phyloP scores from a whole-genome alignment of 2,329 filamentous ascomycete species.

The Botryotinia convoluta region DNA sequence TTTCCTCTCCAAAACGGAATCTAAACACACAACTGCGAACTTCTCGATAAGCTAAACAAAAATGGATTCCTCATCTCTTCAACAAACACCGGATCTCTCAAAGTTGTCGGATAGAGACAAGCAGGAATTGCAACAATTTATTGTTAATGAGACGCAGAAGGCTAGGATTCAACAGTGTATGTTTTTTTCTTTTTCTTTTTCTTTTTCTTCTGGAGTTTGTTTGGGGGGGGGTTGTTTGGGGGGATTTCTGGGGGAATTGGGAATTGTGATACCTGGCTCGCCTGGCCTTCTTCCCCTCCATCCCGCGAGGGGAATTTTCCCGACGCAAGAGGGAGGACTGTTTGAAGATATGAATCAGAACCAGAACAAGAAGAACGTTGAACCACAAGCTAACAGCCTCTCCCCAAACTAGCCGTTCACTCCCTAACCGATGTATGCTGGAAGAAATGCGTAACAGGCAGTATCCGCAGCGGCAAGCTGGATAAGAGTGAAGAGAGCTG shows the following conservation, averaged over 20 bases:
- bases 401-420: conserved; percentile 55
- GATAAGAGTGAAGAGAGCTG: conserved; percentile 79
- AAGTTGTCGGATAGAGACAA: conserved; percentile 80
- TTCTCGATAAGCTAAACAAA: conserved; percentile 38
- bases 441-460: conserved; percentile 83
- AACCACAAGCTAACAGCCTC: conserved; percentile 39
- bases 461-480: conserved; percentile 68
- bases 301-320: too few species aligned
- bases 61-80: conserved; percentile 34
- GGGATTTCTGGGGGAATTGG: background rate
- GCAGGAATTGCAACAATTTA: conserved; percentile 81
- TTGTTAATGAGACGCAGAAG: conserved; percentile 82
- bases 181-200: conserved; percentile 27
- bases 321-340: background rate
- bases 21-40: background rate
- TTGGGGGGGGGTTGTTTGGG: background rate
- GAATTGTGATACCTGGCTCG: background rate
- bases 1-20: background rate
- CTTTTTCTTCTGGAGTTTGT: background rate
- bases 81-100: conserved; percentile 54
- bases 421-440: conserved; percentile 78
- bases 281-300: background rate
- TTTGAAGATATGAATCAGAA: background rate
- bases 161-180: conserved; percentile 57
- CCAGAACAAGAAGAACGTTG: background rate